phyloP scores from a whole-genome alignment of 2,329 filamentous ascomycete genomes.

The Colletotrichum phormii region DNA sequence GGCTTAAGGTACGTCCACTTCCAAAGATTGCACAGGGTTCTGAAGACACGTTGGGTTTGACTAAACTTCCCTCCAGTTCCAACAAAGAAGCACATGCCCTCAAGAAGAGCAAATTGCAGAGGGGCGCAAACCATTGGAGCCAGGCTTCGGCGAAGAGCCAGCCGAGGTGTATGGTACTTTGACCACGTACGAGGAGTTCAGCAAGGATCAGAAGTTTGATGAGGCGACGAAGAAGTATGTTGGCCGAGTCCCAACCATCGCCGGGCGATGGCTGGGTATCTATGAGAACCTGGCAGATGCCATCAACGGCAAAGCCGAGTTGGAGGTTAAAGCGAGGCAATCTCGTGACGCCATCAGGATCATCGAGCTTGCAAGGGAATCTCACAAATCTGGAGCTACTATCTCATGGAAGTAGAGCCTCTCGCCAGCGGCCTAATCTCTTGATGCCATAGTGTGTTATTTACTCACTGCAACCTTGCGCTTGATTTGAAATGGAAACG shows the following conservation, averaged over 20 bases:
- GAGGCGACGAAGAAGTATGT: slow-evolving; percentile 46
- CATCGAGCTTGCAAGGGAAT: slow-evolving; percentile 56
- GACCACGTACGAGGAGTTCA: slow-evolving; percentile 50
- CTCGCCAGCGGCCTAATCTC: too few relatives aligned
- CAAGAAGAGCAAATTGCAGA: slow-evolving; percentile 49
- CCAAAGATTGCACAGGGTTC: neutral
- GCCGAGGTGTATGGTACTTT: slow-evolving; percentile 44
- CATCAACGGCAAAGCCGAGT: slow-evolving; percentile 50
- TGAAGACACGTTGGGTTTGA: neutral
- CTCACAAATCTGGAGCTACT: slow-evolving; percentile 46
- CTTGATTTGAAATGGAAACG: too few relatives aligned
- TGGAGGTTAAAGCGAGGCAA: slow-evolving; percentile 52
- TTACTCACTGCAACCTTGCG: too few relatives aligned
- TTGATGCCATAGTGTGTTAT: too few relatives aligned
- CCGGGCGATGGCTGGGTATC: slow-evolving; percentile 51
- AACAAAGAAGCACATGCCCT: slow-evolving; percentile 44
- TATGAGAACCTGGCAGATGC: slow-evolving; percentile 55
- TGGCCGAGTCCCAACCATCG: slow-evolving; percentile 51
- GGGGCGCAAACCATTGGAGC: slow-evolving; percentile 42
- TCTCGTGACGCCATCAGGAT: slow-evolving; percentile 52
- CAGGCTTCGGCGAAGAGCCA: slow-evolving; percentile 49
- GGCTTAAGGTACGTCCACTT: slow-evolving; percentile 48
- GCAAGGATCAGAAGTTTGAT: slow-evolving; percentile 45
- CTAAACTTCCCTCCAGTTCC: slow-evolving; percentile 23
- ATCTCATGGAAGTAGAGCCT: slow-evolving; percentile 41